Evolutionary conservation across 2,329 filamentous ascomycete genomes (phyloP), one percentile per base, ranked within the genome.

Genomic region (Purpureocillium lavendulum): DNA sequence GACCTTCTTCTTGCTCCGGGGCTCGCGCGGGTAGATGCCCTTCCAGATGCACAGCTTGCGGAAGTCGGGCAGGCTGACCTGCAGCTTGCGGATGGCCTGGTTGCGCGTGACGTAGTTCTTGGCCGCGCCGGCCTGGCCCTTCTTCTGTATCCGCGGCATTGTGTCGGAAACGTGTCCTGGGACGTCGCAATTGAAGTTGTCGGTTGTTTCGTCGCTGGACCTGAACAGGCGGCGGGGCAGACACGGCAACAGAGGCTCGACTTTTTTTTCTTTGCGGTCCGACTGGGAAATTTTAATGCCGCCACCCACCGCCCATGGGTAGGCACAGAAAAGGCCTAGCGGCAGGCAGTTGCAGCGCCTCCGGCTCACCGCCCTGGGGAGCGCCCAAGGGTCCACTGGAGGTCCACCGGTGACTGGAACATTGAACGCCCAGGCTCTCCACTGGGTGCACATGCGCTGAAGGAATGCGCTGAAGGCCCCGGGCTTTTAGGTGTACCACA

Each of bases 11-110:
- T 88, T 90, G 71, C 84, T 95, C 58, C 92, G 80, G 48, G 92
- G 92, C 71, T 98, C 92, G 57, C 92, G 85, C 49, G 92, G 92
- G 67, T 96, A 98, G 62, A 98, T 97, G 55, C 89, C 92, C 73
- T 97, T 97, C 83, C 95, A 98, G 64, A 98, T 98, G 70, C 92
- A 98, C 60, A 98, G 76, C 69, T 94, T 84, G 67, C 92, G 83
- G 69, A 98, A 98, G 68, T 98, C 92, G 51, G 89, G 88, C 41
- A 98, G 79, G 57, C 86, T 95, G 65, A 98, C 85, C 68, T 98
- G 92, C 47, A 98, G 82, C 71, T 97, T 98, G 65, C 89, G 87
- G 55, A 98, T 87, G 34, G 92, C 92, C 70, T 96, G 88, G 32
- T 90, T 96, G 63, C 92, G 79, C 42, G 92, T 98, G 54, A 98